phyloP scores from a whole-genome alignment of 805 yeast genomes.

The Ogataea ramenticola region DNA sequence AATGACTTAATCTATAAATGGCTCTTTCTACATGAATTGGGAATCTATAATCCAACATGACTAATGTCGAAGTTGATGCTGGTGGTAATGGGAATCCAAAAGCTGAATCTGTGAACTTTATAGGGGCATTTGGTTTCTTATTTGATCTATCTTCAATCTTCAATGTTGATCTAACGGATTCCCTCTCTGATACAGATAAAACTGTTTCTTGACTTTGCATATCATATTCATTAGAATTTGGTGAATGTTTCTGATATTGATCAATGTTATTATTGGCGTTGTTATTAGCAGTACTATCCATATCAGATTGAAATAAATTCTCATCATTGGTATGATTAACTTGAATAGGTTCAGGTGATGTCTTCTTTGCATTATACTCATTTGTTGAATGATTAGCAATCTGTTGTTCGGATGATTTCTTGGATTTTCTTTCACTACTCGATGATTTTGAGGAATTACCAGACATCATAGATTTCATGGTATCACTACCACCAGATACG shows the following conservation, averaged over 20 bases:
- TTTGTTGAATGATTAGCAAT: too few relatives aligned
- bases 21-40: constrained; percentile 97
- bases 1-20: constrained; percentile 83
- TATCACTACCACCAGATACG: background rate
- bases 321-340: too few relatives aligned
- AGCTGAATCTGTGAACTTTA: constrained; percentile 67
- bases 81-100: constrained; percentile 87
- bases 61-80: constrained; percentile 63
- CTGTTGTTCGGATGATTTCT: background rate
- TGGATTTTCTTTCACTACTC: background rate
- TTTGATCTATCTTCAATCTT: constrained; percentile 23
- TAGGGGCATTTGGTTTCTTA: constrained; percentile 46
- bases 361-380: too few relatives aligned
- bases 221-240: background rate
- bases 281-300: too few relatives aligned
- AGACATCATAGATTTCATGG: background rate
- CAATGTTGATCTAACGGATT: constrained; percentile 19
- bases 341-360: too few relatives aligned
- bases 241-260: background rate
- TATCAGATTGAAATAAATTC: too few relatives aligned
- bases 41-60: constrained; percentile 78
- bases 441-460: background rate
- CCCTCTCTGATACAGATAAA: constrained; percentile 4
- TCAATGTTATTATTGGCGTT: background rate
- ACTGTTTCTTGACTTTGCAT: constrained; percentile 1